phyloP scores from a whole-genome alignment of 441 rosid species.

The Syzygium malaccense region DNA sequence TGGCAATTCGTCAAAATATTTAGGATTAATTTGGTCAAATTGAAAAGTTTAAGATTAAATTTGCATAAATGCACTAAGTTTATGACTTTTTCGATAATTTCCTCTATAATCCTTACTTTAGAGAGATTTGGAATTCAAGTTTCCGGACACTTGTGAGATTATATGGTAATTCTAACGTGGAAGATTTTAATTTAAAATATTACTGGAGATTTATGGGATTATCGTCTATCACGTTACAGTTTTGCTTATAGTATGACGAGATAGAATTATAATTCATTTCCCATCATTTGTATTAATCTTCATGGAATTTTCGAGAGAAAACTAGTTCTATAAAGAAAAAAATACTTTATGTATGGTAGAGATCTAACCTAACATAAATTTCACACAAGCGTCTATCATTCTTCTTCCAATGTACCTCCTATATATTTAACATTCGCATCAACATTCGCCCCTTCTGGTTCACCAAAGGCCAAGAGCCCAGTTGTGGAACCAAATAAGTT shows the following conservation, averaged over 20 bases:
- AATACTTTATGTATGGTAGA: neutral
- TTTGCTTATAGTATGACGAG: neutral
- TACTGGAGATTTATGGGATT: neutral
- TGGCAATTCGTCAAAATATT: accelerated
- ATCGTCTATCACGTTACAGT: neutral
- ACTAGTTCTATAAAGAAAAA: neutral
- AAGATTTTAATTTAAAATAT: neutral
- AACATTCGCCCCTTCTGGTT: neutral
- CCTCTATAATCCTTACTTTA: accelerated
- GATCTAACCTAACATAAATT: neutral
- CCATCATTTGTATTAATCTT: neutral
- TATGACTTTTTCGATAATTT: neutral
- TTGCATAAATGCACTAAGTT: neutral
- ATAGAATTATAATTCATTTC: neutral
- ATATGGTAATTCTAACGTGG: too few relatives aligned
- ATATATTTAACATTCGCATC: neutral
- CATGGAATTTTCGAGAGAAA: neutral
- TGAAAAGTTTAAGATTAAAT: neutral
- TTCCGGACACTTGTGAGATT: neutral
- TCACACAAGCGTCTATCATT: neutral
- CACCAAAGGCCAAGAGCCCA: too few relatives aligned
- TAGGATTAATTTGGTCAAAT: neutral
- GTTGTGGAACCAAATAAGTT: too few relatives aligned
- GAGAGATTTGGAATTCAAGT: neutral
- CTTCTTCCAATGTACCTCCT: neutral